These are phyloP conservation scores for Pseudogymnoascus sp. DNA, from an alignment of 2,329 filamentous ascomycete genomes.

Conservation along the genomic window DNA sequence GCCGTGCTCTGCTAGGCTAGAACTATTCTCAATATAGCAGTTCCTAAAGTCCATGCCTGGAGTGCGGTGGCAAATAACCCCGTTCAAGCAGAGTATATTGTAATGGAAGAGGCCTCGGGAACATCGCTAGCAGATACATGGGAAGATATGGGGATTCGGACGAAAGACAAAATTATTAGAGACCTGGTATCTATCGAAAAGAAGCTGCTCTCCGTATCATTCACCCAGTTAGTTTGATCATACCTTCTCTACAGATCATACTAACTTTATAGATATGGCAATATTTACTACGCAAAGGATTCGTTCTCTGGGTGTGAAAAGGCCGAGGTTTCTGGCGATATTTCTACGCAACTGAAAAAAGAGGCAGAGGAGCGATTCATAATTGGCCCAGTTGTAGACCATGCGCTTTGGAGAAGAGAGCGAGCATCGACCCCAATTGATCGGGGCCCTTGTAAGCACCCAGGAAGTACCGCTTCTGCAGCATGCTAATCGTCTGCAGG, in stretches of 20 bases:
- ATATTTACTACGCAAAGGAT: conserved; percentile 30
- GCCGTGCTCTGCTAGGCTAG: conserved; percentile 14
- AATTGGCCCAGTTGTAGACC: conserved; percentile 31
- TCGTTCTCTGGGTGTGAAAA: conserved; percentile 26
- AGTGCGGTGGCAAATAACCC: conserved; percentile 19
- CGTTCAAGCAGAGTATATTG: conserved; percentile 22
- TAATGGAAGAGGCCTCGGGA: conserved; percentile 28
- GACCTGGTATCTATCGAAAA: conserved; percentile 31
- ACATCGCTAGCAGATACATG: conserved; percentile 25
- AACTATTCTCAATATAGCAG: conserved; percentile 18
- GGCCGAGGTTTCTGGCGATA: conserved; percentile 23
- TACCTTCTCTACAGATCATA: conserved; percentile 13
- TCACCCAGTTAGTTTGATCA: conserved; percentile 26
- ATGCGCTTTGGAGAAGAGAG: conserved; percentile 30
- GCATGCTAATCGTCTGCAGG: conserved; percentile 21
- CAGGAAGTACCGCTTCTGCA: neutral
- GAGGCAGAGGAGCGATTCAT: conserved; percentile 27
- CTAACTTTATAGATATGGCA: conserved; percentile 30
- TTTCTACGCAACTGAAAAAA: conserved; percentile 26
- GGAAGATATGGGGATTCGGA: conserved; percentile 22
- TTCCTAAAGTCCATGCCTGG: conserved; percentile 19
- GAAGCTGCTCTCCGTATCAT: conserved; percentile 31
- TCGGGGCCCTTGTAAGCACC: conserved; percentile 33
- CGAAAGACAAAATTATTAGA: conserved; percentile 27
- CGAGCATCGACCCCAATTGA: conserved; percentile 29